Evolutionary conservation across 805 yeast species (phyloP).

Genomic region (Geotrichum ghanense): DNA sequence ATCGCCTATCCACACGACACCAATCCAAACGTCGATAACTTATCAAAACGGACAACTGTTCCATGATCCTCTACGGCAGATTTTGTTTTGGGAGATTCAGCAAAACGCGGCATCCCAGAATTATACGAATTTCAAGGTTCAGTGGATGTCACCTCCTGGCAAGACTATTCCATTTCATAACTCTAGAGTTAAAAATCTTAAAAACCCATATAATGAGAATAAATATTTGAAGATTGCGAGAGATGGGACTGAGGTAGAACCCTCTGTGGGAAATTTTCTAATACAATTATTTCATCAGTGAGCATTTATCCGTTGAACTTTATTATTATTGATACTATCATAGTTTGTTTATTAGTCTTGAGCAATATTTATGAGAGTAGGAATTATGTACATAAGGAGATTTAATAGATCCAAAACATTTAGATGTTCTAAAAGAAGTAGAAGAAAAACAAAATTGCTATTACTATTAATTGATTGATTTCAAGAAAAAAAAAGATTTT

Average conservation of each 20-base stretch:
- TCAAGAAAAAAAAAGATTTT: too few relatives aligned
- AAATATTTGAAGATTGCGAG: neutral
- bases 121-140: neutral
- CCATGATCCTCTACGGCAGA: neutral
- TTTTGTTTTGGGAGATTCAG: neutral
- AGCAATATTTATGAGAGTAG: too few relatives aligned
- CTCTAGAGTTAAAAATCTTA: neutral
- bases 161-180: neutral
- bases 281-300: neutral
- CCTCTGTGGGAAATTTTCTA: neutral
- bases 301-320: too few relatives aligned
- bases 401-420: too few relatives aligned
- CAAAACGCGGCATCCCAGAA: neutral
- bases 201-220: neutral
- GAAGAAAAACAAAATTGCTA: too few relatives aligned
- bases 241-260: neutral
- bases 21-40: neutral
- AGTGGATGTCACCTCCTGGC: neutral
- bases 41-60: neutral
- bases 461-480: too few relatives aligned
- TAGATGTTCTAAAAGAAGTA: too few relatives aligned
- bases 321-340: too few relatives aligned
- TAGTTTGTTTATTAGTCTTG: too few relatives aligned
- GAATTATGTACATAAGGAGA: too few relatives aligned
- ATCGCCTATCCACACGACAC: neutral